Evolutionary conservation across 352 stramenopile genomes (phyloP).

Genomic region (Globisporangium heterothallicum): DNA sequence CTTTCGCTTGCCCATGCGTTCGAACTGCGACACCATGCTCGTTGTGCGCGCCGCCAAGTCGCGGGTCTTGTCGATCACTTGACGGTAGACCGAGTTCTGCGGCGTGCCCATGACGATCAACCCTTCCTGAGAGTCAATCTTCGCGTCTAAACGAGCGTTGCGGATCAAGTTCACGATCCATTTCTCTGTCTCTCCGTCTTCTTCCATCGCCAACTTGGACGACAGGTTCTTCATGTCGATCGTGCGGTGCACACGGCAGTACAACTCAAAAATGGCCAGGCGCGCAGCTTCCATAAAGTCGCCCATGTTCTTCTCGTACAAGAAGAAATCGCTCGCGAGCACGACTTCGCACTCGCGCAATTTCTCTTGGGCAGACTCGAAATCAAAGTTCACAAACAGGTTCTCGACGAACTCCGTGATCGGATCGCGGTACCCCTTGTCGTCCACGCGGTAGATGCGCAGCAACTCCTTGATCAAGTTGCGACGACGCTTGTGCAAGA

Average conservation of each 20-base stretch:
- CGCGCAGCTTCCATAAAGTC: conserved; percentile 98
- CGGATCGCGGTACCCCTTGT: conserved; percentile 79
- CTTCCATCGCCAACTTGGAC: conserved; percentile 94
- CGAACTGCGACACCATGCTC: conserved; percentile 82
- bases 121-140: conserved; percentile 97
- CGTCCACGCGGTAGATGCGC: conserved; percentile 90
- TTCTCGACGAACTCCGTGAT: conserved; percentile 96
- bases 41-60: conserved; percentile 92
- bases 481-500: conserved; percentile 95
- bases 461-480: conserved; percentile 95
- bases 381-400: conserved; percentile 98
- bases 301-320: conserved; percentile 93
- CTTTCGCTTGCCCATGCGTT: conserved; percentile 83
- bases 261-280: conserved; percentile 99
- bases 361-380: conserved; percentile 95
- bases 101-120: conserved; percentile 96
- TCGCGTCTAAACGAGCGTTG: conserved; percentile 95
- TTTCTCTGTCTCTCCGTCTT: conserved; percentile 95
- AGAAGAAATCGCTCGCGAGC: conserved; percentile 96
- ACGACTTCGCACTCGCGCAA: conserved; percentile 93
- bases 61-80: conserved; percentile 97
- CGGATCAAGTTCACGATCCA: conserved; percentile 99
- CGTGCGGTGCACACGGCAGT: conserved; percentile 98
- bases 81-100: conserved; percentile 92
- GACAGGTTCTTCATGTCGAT: conserved; percentile 97